Base-by-base conservation (phyloP, 768 basidiomycete genomes). In the Trametes coccinea region DNA sequence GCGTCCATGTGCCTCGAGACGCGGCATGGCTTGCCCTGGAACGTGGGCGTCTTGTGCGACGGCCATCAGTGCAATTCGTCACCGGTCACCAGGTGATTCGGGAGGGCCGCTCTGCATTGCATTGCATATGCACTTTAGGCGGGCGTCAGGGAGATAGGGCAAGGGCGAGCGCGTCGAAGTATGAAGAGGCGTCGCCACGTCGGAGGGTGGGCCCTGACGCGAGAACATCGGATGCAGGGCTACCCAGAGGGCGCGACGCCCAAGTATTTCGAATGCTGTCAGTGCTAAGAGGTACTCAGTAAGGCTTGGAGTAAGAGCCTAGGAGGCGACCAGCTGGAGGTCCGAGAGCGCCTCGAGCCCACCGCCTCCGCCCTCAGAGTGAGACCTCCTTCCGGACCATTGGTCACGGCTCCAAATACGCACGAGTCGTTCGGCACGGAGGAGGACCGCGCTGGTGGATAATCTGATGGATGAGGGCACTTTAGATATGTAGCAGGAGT, bases 221-320 rank as follows among this genome's bases (percentile, higher is more conserved):
- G 53, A 54, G 41, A 54, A 54, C 53, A 30, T 54, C 53, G 53
- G 53, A 54, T 11, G 34, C 34, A 11, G 34, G 11, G 34, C 34
- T 6, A 37, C 5, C 6, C 34, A 37, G 6, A 11, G 34, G 34
- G 34, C 34, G 11, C 22, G 22, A 22, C 22, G 22, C 22, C 22
- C 22, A 22, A 22, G 22, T 22, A 22, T 22, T 22, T 1, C 22
- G 22, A 22, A 22, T 22, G 22, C 22, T 22, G 22, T 22, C 22
- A 22, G 22, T 22, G 22, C 22, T 22, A 22, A 22, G 22, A 22
- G 22, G 22, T 22, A 22, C 22, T 22, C 22, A 22, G 22, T 22
- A 22, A 22, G 22, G 22, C 22, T 22, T 22, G 22, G 22, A 22
- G 22, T 22, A 22, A 22, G 22, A 22, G 22, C 22, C 22, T 22